Percentiles rank a stretch among this genome's conserved stretches.
phyloP scores from a whole-genome alignment of 192 early-diverging fungal genomes.

The Coemansia umbellata region DNA sequence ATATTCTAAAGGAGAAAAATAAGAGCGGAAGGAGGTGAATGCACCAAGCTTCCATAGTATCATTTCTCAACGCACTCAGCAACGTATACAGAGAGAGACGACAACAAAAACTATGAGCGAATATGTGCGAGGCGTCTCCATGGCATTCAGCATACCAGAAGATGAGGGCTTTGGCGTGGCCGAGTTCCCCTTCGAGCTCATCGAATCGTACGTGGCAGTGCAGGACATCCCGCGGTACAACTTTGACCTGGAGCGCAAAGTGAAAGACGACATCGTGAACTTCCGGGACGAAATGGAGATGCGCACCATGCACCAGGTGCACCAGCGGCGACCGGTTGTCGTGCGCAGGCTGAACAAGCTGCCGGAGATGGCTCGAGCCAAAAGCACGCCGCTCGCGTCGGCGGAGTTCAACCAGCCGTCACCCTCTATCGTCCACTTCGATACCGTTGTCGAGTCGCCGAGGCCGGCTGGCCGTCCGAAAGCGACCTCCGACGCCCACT shows the following conservation, averaged over 20 bases:
- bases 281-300: slow-evolving; percentile 38
- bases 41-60: no score
- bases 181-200: slow-evolving; percentile 45
- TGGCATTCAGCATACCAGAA: slow-evolving; percentile 27
- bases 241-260: slow-evolving; percentile 36
- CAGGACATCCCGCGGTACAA: slow-evolving; percentile 43
- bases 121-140: slow-evolving; percentile 25
- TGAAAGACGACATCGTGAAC: slow-evolving; percentile 23
- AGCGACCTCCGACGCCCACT: not conserved
- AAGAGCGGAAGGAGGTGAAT: no score
- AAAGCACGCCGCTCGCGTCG: slow-evolving; percentile 14
- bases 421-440: slow-evolving; percentile 20
- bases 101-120: slow-evolving; percentile 21
- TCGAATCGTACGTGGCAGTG: slow-evolving; percentile 26
- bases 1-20: no score
- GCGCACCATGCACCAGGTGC: slow-evolving; percentile 31
- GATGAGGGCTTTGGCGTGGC: slow-evolving; percentile 31
- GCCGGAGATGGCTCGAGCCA: slow-evolving; percentile 11
- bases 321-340: slow-evolving; percentile 31
- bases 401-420: not conserved
- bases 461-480: not conserved
- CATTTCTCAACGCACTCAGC: no score
- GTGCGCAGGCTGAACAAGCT: not conserved
- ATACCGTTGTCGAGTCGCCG: not conserved
- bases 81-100: not conserved